Percentiles rank a stretch among this genome's conserved stretches.
Evolutionary conservation across 1,139 yeast genomes (phyloP).

Genomic region (Insectozyma bohioensis): DNA sequence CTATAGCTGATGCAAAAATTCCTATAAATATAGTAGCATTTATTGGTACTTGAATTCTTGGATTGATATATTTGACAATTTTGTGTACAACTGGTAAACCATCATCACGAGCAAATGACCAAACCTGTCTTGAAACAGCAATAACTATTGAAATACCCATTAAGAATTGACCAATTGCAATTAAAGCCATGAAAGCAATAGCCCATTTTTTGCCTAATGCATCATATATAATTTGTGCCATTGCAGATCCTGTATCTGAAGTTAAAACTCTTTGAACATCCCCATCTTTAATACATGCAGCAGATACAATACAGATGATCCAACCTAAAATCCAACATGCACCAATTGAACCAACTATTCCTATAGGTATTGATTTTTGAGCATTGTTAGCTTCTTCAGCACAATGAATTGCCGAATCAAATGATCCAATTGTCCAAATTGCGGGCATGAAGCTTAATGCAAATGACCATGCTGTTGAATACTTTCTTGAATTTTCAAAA

Average conservation of each 20-base stretch:
- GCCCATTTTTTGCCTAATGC: conserved; percentile 73
- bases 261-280: conserved; percentile 45
- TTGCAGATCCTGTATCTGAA: conserved; percentile 51
- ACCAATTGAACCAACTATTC: conserved; percentile 49
- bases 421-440: conserved; percentile 65
- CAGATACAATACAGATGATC: conserved; percentile 51
- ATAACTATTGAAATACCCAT: conserved; percentile 52
- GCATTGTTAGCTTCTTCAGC: conserved; percentile 73
- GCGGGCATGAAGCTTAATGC: neutral
- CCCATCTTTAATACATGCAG: conserved; percentile 53
- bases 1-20: conserved; percentile 46
- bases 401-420: conserved; percentile 73
- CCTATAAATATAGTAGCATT: conserved; percentile 61
- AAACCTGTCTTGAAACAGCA: conserved; percentile 39
- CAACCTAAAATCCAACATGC: conserved; percentile 65
- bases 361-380: conserved; percentile 62
- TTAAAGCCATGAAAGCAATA: conserved; percentile 58
- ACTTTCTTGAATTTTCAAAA: conserved; percentile 48
- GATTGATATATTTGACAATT: conserved; percentile 53
- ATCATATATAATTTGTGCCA: conserved; percentile 67
- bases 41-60: conserved; percentile 53
- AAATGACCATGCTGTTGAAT: conserved; percentile 18
- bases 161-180: conserved; percentile 60
- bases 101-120: conserved; percentile 43
- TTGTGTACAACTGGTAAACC: conserved; percentile 43